Percentiles rank a stretch among this genome's conserved stretches.
Evolutionary conservation across 306 rosid species (phyloP).

Genomic region (Ormosia emarginata): DNA sequence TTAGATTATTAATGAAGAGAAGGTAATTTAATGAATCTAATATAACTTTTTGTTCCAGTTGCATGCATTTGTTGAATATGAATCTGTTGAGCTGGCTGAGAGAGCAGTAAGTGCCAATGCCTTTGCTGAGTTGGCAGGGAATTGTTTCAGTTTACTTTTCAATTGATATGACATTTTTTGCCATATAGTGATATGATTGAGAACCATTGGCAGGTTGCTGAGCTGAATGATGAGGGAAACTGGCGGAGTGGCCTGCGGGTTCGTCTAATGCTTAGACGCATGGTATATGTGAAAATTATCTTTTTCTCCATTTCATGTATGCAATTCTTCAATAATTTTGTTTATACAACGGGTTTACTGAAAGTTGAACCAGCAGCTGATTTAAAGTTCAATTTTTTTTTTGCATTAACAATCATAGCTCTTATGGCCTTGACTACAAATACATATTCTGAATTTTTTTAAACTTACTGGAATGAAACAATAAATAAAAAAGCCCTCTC

Average conservation of each 20-base stretch:
- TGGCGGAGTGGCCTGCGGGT: slow-evolving; percentile 94
- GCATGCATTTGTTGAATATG: slow-evolving; percentile 99
- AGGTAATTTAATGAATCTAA: slow-evolving; percentile 35
- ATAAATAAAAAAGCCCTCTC: background rate
- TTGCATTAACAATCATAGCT: background rate
- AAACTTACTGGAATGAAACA: background rate
- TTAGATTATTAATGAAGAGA: slow-evolving; percentile 16
- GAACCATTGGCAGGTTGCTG: slow-evolving; percentile 64
- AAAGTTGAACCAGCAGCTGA: background rate
- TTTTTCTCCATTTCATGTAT: background rate
- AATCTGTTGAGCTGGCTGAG: slow-evolving; percentile 90
- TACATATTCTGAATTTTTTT: background rate
- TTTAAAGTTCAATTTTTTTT: background rate
- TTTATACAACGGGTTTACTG: background rate
- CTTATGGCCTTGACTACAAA: background rate
- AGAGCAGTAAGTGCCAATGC: slow-evolving; percentile 71
- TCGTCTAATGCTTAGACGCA: slow-evolving; percentile 71
- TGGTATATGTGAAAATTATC: slow-evolving; percentile 39
- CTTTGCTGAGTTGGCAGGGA: slow-evolving; percentile 19
- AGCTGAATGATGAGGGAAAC: slow-evolving; percentile 84
- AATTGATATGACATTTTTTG: slow-evolving; percentile 9
- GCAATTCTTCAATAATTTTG: background rate
- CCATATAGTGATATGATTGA: slow-evolving; percentile 19
- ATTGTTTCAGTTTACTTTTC: slow-evolving; percentile 12
- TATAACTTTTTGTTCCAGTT: slow-evolving; percentile 51